Evolutionary conservation across 176 grass and related monocot genomes (phyloP), one percentile per base, ranked within the genome.

Genomic region (Avena insularis): DNA sequence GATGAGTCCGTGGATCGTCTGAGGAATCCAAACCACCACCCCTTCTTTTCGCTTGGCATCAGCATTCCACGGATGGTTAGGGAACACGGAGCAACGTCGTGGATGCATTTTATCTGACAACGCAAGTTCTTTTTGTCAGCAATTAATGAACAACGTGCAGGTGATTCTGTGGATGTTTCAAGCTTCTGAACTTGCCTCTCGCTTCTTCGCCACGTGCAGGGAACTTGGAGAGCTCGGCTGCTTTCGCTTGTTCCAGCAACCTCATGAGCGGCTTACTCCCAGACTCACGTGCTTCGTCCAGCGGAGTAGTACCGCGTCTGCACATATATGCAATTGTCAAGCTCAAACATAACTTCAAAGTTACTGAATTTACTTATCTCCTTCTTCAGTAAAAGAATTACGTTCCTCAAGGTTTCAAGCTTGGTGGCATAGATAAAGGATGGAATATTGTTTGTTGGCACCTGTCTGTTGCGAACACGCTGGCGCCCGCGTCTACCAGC

Each of bases 401-500:
- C 3, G 6, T 12, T 15, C 21, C 53, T 17, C 15, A 54, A n/a
- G 13, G 53, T 35, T 47, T 3, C 23, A 74, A 40, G 68, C 27
- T 36, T 25, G 19, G 9, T 35, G 38, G 9, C 25, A 7, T 1
- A 27, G 33, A 81, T 69, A 3, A 51, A 62, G 12, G 13, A 21
- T 23, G 20, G 9, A 3, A 10, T 17, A 60, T 71, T 21, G n/a
- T 69, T 57, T 36, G 2, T 54, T 23, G 9, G 33, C 88, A 95
- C 96, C 94, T 91, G 82, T 99, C 97, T 4, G 69, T 89, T 16
- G 87, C 78, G 43, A 99, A 89, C 5, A 99, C 97, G 63, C 89
- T 97, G 29, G 97, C 97, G 54, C 97, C 94, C 40, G 97, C 91
- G 2, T 99, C 89, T 77, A 93, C 64, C 9, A 99, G 90, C 68